Conservation (phyloP, 768 basidiomycete species). For the Trametes meyenii region DNA sequence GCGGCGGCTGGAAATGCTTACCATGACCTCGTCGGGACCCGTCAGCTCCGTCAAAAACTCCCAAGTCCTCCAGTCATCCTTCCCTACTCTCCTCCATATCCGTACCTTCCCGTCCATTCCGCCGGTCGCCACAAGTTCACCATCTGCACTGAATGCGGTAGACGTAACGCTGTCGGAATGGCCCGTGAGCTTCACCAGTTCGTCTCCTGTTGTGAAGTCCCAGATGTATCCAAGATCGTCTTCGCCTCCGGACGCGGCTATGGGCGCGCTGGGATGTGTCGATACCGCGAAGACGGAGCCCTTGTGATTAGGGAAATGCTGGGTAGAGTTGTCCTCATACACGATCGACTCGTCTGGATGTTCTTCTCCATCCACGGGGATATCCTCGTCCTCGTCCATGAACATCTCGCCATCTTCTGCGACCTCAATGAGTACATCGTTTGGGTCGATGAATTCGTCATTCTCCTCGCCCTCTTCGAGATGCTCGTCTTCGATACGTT, state of each 20-base stretch:
- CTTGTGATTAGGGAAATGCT: slow-evolving; percentile 67
- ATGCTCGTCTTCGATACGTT: slow-evolving; percentile 43
- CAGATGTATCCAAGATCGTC: slow-evolving; percentile 95
- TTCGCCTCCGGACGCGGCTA: slow-evolving; percentile 92
- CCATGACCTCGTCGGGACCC: slow-evolving; percentile 95
- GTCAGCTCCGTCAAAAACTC: slow-evolving; percentile 93
- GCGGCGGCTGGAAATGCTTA: slow-evolving; percentile 42
- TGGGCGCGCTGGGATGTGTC: slow-evolving; percentile 77
- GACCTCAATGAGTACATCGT: slow-evolving; percentile 68
- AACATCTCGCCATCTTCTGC: slow-evolving; percentile 65
- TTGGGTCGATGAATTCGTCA: slow-evolving; percentile 65
- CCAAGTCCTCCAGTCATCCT: slow-evolving; percentile 77
- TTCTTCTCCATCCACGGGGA: slow-evolving; percentile 31
- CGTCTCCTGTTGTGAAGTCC: slow-evolving; percentile 80
- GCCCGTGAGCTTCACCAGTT: slow-evolving; percentile 83
- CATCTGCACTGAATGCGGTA: slow-evolving; percentile 82
- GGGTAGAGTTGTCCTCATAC: slow-evolving; percentile 65
- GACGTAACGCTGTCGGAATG: slow-evolving; percentile 90
- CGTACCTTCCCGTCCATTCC: slow-evolving; percentile 98
- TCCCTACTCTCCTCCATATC: slow-evolving; percentile 86
- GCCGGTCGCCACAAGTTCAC: slow-evolving; percentile 91
- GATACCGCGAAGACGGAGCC: slow-evolving; percentile 85
- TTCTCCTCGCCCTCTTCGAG: slow-evolving; percentile 51
- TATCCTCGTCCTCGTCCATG: slow-evolving; percentile 67
- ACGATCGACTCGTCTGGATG: slow-evolving; percentile 34